These are phyloP conservation scores for Anthostomella pinea DNA, from an alignment of 2,329 filamentous ascomycete genomes.

Conservation along the genomic window DNA sequence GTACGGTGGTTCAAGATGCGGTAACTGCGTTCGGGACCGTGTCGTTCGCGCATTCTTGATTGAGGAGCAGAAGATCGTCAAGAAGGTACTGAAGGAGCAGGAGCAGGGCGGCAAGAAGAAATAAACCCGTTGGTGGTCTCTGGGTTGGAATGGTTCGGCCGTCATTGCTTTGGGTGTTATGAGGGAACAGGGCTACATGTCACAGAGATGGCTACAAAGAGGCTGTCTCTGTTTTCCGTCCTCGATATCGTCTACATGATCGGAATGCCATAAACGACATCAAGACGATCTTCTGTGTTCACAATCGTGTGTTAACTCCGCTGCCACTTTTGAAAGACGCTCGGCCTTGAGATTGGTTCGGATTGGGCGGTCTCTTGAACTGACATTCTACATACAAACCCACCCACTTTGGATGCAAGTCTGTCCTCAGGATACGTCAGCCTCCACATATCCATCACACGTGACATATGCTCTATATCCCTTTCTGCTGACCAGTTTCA, in stretches of 20 bases:
- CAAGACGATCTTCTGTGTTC: slow-evolving; percentile 11
- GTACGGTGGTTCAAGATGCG: slow-evolving; percentile 98
- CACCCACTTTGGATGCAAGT: too few species aligned
- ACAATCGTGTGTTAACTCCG: neutral
- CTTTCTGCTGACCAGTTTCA: too few species aligned
- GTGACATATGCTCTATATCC: too few species aligned
- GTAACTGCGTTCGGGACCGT: slow-evolving; percentile 96
- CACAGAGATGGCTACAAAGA: slow-evolving; percentile 28
- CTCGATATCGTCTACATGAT: slow-evolving; percentile 33
- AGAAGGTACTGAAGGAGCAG: slow-evolving; percentile 99
- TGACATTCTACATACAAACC: too few species aligned
- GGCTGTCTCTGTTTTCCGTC: slow-evolving; percentile 32
- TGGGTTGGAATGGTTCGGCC: slow-evolving; percentile 32
- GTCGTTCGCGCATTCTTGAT: slow-evolving; percentile 98
- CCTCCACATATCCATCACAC: too few species aligned
- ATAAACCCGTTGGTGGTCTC: slow-evolving; percentile 47
- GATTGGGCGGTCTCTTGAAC: too few species aligned
- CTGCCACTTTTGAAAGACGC: too few species aligned
- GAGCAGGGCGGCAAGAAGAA: slow-evolving; percentile 69
- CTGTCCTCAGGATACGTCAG: too few species aligned
- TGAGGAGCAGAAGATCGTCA: slow-evolving; percentile 99
- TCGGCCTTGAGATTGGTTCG: too few species aligned
- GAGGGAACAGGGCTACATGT: slow-evolving; percentile 33
- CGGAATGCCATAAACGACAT: slow-evolving; percentile 35
- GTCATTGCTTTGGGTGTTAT: slow-evolving; percentile 36